Evolutionary conservation across 495 filamentous ascomycete genomes (phyloP), one percentile per base, ranked within the genome.

Genomic region (Aspergillus nanangensis): DNA sequence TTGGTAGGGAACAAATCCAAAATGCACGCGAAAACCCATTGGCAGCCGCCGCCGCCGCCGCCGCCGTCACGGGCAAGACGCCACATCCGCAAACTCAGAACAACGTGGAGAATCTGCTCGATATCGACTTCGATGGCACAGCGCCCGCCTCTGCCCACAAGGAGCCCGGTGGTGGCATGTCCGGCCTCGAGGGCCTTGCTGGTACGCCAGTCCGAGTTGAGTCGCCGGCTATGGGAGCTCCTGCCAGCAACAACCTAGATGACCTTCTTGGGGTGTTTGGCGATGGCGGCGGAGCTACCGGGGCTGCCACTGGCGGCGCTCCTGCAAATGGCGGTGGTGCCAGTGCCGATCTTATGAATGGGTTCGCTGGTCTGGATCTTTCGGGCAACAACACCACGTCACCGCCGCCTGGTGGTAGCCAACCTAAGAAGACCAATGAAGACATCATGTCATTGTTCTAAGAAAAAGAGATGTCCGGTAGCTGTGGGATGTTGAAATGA

Each of bases 81-180:
- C 60, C 72, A 21, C 60, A 72, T 23, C 57, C 71, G 19, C 71
- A 76, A 48, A 46, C 74, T 15, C 83, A 90, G 66, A 83, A 57
- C 71, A 96, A 96, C 60, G 80, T 87, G 50, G 93, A 98, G 63
- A 98, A 97, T 57, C 75, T 98, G 25, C 78, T 98, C 45, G 93
- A 98, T 65, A 96, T 98, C 57, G 93, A 98, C 70, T 97, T 97
- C 63, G 93, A 97, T 60, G 94, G 93, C 22, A 83, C 87, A 4
- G 93, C 88, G 18, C 94, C 93, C 0, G 93, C 93, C 11, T 90
- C 85, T 14, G 79, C 90, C 14, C 87, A 94, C 51, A 84, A 84
- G 51, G 77, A 79, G 33, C 78, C 83, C n/a, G 56, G 70, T 8
- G 67, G 62, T 19, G 81, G 82, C 38, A 60, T 79, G 47, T 82